A percentile compares a stretch with the other conserved stretches of the same genome.
These are phyloP conservation scores for Ophiostoma montium DNA, from an alignment of 2,329 filamentous ascomycete species.

Conservation along the genomic window DNA sequence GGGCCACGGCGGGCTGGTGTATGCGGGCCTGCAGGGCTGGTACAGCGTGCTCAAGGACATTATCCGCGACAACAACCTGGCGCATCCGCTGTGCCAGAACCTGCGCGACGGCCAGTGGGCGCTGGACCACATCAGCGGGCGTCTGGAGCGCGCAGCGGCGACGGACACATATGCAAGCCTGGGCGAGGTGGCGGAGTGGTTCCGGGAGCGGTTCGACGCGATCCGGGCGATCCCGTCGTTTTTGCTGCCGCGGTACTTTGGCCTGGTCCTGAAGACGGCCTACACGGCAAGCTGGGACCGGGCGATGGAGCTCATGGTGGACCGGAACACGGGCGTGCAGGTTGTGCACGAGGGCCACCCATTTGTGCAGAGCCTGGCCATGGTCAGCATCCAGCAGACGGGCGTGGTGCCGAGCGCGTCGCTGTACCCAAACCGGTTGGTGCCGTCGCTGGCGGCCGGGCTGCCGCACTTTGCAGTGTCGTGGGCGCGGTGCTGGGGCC, in stretches of 20 bases:
- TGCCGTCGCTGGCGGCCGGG: conserved; percentile 81
- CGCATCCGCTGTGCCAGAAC: conserved; percentile 86
- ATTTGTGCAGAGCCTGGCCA: conserved; percentile 75
- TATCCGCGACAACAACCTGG: conserved; percentile 78
- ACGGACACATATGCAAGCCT: conserved; percentile 49
- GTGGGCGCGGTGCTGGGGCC: conserved; percentile 95
- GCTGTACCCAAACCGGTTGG: conserved; percentile 69
- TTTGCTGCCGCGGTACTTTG: conserved; percentile 84
- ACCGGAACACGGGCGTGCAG: conserved; percentile 28
- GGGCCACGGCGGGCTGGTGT: conserved; percentile 70
- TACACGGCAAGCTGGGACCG: conserved; percentile 74
- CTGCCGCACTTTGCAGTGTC: conserved; percentile 86
- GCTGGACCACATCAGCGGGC: conserved; percentile 70
- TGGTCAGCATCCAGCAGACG: conserved; percentile 86
- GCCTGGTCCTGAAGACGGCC: conserved; percentile 71
- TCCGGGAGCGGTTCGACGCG: conserved; percentile 72
- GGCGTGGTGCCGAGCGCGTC: conserved; percentile 84
- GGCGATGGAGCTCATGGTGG: conserved; percentile 63
- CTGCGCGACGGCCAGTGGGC: conserved; percentile 86
- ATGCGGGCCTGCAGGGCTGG: conserved; percentile 96
- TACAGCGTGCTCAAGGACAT: conserved; percentile 83
- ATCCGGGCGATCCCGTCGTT: conserved; percentile 78
- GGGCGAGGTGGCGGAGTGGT: conserved; percentile 56
- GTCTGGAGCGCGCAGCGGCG: conserved; percentile 59
- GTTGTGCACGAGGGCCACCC: conserved; percentile 61